These are phyloP conservation scores for Phoma sp. DNA, from an alignment of 2,329 filamentous ascomycete species.

Conservation along the genomic window DNA sequence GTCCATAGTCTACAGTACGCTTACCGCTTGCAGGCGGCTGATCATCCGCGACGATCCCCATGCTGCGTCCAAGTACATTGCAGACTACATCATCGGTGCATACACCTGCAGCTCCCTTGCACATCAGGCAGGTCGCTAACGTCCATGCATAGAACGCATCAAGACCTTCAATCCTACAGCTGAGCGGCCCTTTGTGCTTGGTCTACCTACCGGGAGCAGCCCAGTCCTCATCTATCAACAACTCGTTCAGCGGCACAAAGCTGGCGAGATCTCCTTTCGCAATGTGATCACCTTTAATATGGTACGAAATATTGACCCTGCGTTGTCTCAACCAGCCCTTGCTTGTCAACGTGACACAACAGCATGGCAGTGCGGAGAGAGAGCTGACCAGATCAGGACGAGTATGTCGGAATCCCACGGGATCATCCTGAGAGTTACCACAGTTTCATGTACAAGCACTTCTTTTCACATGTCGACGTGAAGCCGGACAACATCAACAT, in stretches of 20 bases:
- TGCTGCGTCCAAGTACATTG: constrained; percentile 75
- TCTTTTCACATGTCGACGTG: constrained; percentile 86
- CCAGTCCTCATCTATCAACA: constrained; percentile 79
- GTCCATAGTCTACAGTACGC: constrained; percentile 24
- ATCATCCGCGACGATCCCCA: constrained; percentile 78
- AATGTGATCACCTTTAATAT: constrained; percentile 94
- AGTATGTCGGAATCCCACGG: constrained; percentile 83
- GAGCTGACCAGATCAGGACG: constrained; percentile 64
- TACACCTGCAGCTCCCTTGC: constrained; percentile 27
- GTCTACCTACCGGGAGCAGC: constrained; percentile 82
- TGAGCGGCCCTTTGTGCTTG: constrained; percentile 78
- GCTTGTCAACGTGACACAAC: constrained; percentile 24
- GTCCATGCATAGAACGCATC: constrained; percentile 68
- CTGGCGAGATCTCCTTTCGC: constrained; percentile 79
- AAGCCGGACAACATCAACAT: constrained; percentile 84
- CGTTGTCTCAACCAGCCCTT: constrained; percentile 21
- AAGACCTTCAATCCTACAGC: constrained; percentile 75
- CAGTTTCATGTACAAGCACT: constrained; percentile 91
- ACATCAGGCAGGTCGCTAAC: constrained; percentile 31
- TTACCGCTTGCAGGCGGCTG: constrained; percentile 69
- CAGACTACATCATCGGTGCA: constrained; percentile 77
- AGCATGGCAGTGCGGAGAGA: constrained; percentile 18
- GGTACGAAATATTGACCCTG: constrained; percentile 57
- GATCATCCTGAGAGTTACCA: constrained; percentile 88
- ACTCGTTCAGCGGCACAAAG: constrained; percentile 74